Conservation (phyloP, 805 yeast genomes). For the Komagataella populi region DNA sequence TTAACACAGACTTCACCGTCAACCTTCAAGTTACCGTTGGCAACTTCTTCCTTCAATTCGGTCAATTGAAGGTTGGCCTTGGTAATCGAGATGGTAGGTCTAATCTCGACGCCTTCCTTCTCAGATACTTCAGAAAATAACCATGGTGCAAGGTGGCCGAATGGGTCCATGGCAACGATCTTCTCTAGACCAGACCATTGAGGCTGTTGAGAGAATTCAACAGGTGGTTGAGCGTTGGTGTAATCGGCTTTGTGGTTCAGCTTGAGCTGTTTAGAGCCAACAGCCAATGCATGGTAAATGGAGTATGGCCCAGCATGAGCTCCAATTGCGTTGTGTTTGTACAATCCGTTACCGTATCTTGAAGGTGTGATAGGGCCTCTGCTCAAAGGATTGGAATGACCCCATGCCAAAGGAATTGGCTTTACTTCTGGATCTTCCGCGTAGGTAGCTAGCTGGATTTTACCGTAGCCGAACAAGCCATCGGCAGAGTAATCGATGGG, state of each 20-base stretch:
- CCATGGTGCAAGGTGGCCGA: constrained; percentile 57
- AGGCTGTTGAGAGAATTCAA: constrained; percentile 35
- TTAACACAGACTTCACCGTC: constrained; percentile 52
- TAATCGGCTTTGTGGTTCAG: constrained; percentile 41
- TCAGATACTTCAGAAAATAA: constrained; percentile 29
- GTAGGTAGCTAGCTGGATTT: constrained; percentile 36
- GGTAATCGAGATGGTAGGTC: constrained; percentile 55
- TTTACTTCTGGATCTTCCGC: constrained; percentile 32
- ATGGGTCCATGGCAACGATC: constrained; percentile 54
- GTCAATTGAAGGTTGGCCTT: constrained; percentile 50
- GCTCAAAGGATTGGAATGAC: constrained; percentile 26
- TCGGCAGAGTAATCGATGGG: constrained; percentile 10
- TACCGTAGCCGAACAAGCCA: constrained; percentile 12
- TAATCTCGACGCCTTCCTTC: constrained; percentile 37
- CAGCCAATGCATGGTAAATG: constrained; percentile 51
- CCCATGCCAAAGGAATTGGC: constrained; percentile 42
- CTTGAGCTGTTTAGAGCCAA: constrained; percentile 44
- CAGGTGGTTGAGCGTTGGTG: constrained; percentile 52
- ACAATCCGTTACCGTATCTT: constrained; percentile 31
- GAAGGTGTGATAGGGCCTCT: constrained; percentile 51
- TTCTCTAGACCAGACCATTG: constrained; percentile 43
- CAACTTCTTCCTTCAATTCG: constrained; percentile 44
- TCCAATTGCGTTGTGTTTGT: constrained; percentile 49
- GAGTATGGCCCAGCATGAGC: constrained; percentile 54
- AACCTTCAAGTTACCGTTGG: constrained; percentile 34